Evolutionary conservation across 768 basidiomycete genomes (phyloP), one percentile per base, ranked within the genome.

Genomic region (Arthromyces matolae): DNA sequence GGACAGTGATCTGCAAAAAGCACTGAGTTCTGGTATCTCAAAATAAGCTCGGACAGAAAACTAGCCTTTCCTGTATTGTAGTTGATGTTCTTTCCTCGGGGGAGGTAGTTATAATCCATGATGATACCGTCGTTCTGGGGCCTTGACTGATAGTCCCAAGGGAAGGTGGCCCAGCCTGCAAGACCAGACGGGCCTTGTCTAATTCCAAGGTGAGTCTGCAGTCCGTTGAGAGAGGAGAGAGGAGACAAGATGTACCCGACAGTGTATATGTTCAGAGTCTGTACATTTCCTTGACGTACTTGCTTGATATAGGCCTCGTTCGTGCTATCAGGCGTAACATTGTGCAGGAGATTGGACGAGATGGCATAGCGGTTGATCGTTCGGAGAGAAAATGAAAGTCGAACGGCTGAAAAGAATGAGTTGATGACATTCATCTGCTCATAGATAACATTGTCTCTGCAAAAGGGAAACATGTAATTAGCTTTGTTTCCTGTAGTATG

Each of bases 121-220:
- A 63, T 65, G 37, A 68, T 65, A 20, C 71, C 70, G 45, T 72
- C 71, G 46, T 71, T 66, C n/a, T 45, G 50, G 18, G 67, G 64
- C 28, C 55, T 53, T 27, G 38, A 16, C 8, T 39, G 12, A 58
- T 69, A 71, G 36, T 54, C 50, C 16, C 50, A 63, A 12, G 71
- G 72, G 65, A 71, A 71, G 20, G 70, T 68, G 6, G 69, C 54
- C 56, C 71, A 71, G 10, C 70, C 67, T 22, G 71, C 57, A 16
- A 70, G 61, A 22, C 64, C 63, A 14, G 20, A 2, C 12, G 29
- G 14, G 9, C 18, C 36, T 8, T 34, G 3, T 8, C 32, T 35
- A 20, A 13, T 23, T 25, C 12, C 8, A 13, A 28, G 24, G 33
- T 33, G 3, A 43, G 16, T 25, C 9, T 1, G n/a, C n/a, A n/a